These are phyloP conservation scores for Ballota nigra DNA, from an alignment of 257 asterid genomes.

Conservation along the genomic window DNA sequence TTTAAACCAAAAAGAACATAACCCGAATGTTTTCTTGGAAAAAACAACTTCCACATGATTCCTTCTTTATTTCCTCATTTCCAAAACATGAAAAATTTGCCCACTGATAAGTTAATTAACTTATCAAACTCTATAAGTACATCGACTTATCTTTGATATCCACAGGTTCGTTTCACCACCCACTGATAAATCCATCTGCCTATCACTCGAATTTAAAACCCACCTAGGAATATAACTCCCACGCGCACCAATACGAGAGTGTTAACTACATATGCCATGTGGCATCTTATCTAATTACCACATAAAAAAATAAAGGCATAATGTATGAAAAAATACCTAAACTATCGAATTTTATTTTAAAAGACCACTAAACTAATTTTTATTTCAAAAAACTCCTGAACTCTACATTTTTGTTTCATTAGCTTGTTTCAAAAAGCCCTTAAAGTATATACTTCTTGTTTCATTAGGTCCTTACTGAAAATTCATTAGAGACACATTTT, in stretches of 20 bases:
- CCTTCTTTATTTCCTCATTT: conserved; percentile 9
- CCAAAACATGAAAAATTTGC: conserved; percentile 17
- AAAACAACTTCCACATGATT: conserved; percentile 23
- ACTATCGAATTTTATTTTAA: too few relatives aligned
- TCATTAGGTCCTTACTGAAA: too few relatives aligned
- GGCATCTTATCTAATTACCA: conserved; percentile 25
- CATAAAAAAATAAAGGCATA: conserved; percentile 11
- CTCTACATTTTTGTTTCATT: too few relatives aligned
- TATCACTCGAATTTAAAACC: not conserved
- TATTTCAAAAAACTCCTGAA: too few relatives aligned
- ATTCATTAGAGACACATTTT: too few relatives aligned
- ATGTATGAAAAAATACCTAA: too few relatives aligned
- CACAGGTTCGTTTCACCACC: not conserved
- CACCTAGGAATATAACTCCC: conserved; percentile 11
- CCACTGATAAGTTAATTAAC: rapidly evolving
- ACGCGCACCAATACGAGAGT: conserved; percentile 19
- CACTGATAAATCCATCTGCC: not conserved
- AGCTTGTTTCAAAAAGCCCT: too few relatives aligned
- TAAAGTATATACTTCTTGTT: too few relatives aligned
- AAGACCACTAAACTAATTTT: too few relatives aligned
- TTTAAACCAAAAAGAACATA: too few relatives aligned
- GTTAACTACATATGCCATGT: not conserved
- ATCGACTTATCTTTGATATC: not conserved
- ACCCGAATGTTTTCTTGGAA: too few relatives aligned
- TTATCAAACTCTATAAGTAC: not conserved